Conservation (phyloP, 2,329 filamentous ascomycete genomes). For the Fusarium sp. region DNA sequence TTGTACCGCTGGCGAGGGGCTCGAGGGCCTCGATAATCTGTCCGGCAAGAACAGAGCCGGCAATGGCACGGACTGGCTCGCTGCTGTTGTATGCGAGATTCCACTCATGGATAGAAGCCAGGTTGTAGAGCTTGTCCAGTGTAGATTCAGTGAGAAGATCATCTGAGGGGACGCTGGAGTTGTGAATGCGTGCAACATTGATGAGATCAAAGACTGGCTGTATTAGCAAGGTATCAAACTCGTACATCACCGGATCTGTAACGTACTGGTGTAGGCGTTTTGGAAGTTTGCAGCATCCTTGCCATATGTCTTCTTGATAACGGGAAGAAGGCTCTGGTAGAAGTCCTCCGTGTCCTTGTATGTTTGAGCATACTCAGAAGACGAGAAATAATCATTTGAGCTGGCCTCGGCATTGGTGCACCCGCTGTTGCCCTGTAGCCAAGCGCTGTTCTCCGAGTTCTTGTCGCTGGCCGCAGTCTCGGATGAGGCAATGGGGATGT, state of each 20-base stretch:
- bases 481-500: slow-evolving; percentile 79
- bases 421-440: slow-evolving; percentile 70
- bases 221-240: slow-evolving; percentile 48
- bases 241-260: slow-evolving; percentile 62
- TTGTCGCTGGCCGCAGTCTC: slow-evolving; percentile 65
- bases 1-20: slow-evolving; percentile 60
- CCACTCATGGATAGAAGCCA: slow-evolving; percentile 85
- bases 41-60: slow-evolving; percentile 69
- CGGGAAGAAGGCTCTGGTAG: slow-evolving; percentile 66
- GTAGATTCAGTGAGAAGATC: slow-evolving; percentile 71
- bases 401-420: slow-evolving; percentile 68
- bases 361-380: slow-evolving; percentile 60
- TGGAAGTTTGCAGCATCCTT: slow-evolving; percentile 64
- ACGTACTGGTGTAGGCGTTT: slow-evolving; percentile 73
- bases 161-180: slow-evolving; percentile 68
- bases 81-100: slow-evolving; percentile 84
- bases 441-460: slow-evolving; percentile 68
- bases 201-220: slow-evolving; percentile 69
- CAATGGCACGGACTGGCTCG: slow-evolving; percentile 73
- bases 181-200: slow-evolving; percentile 72
- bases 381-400: slow-evolving; percentile 67
- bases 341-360: slow-evolving; percentile 70
- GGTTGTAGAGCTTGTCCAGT: slow-evolving; percentile 74
- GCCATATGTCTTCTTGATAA: slow-evolving; percentile 66
- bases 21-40: slow-evolving; percentile 68